Evolutionary conservation across 116 monocot genomes (phyloP).

Genomic region (Papilionanthe hybrid): DNA sequence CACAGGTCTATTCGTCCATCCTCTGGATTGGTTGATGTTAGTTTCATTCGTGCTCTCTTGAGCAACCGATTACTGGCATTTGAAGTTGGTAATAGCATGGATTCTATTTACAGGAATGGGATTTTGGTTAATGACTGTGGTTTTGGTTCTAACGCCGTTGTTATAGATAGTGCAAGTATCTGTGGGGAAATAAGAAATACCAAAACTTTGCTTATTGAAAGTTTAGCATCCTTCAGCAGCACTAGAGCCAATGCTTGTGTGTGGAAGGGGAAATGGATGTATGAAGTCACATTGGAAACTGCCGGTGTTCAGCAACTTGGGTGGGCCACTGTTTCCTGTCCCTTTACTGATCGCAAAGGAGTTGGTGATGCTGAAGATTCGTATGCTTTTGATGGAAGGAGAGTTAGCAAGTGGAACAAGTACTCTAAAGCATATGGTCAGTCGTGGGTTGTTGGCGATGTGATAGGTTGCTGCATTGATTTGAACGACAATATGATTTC

Average conservation of each 20-base stretch:
- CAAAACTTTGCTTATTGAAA: conserved; percentile 55
- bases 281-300: conserved; percentile 87
- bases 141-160: conserved; percentile 22
- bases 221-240: conserved; percentile 79
- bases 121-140: conserved; percentile 21
- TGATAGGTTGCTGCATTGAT: conserved; percentile 97
- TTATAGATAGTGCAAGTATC: conserved; percentile 49
- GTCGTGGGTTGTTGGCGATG: conserved; percentile 87
- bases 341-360: conserved; percentile 85
- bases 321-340: conserved; percentile 70
- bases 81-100: neutral
- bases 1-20: conserved; percentile 48
- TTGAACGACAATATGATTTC: conserved; percentile 57
- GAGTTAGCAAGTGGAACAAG: conserved; percentile 91
- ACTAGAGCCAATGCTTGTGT: conserved; percentile 65
- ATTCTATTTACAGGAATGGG: conserved; percentile 22
- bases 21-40: conserved; percentile 31
- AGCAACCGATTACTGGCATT: conserved; percentile 24
- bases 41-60: conserved; percentile 39
- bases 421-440: conserved; percentile 67
- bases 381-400: conserved; percentile 91
- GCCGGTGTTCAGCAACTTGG: conserved; percentile 92
- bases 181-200: conserved; percentile 66
- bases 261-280: conserved; percentile 97
- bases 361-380: conserved; percentile 93